phyloP scores from a whole-genome alignment of 208 protist species.

The Wallacemonas collosoma region DNA sequence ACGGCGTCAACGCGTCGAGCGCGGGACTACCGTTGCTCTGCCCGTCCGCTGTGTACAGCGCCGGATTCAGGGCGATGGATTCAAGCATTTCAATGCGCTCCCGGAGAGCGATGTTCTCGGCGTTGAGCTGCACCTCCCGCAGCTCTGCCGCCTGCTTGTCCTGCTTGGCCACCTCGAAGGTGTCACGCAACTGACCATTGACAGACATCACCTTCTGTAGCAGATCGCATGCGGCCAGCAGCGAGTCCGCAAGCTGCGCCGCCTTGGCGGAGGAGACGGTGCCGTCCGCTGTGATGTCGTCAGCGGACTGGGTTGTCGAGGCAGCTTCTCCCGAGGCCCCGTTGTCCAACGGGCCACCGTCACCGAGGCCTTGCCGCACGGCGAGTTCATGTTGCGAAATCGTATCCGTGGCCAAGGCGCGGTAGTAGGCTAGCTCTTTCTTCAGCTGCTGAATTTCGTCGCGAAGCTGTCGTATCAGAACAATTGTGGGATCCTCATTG shows the following conservation, averaged over 20 bases:
- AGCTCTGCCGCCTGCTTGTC: conserved; percentile 40
- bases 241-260: conserved; percentile 69
- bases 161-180: conserved; percentile 64
- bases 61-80: conserved; percentile 76
- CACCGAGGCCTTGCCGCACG: neutral
- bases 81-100: conserved; percentile 88
- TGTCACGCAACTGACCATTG: conserved; percentile 76
- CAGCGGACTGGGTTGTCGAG: no score
- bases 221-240: conserved; percentile 77
- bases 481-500: conserved; percentile 79
- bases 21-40: neutral
- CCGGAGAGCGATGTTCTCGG: conserved; percentile 81
- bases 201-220: conserved; percentile 72
- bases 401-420: conserved; percentile 36
- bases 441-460: conserved; percentile 78
- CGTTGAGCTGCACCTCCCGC: conserved; percentile 80
- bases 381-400: conserved; percentile 19
- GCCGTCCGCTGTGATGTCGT: no score
- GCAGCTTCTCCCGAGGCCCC: neutral
- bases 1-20: neutral
- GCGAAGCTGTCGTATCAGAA: conserved; percentile 69
- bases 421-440: conserved; percentile 79
- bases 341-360: neutral
- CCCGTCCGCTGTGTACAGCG: conserved; percentile 15
- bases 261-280: conserved; percentile 12